Evolutionary conservation across 345 rosid genomes (phyloP), one percentile per base, ranked within the genome.

Genomic region (Capsella bursapastoris): DNA sequence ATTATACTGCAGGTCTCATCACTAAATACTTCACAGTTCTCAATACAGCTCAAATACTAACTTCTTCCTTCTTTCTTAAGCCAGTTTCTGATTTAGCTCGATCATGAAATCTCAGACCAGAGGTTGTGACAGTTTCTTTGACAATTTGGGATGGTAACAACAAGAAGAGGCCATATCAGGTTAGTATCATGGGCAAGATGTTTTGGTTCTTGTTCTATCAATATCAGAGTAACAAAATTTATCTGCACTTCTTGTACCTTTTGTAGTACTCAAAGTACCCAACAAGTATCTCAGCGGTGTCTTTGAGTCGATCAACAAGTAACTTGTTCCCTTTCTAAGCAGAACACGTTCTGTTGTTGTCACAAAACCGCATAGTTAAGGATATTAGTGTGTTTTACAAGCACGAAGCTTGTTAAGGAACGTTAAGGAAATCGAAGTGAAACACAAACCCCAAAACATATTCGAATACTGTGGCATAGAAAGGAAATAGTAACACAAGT

Each of bases 81-180:
- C 60, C 84, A 69, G 15, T 57, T 73, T 35, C 76, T 86, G 11
- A 89, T 65, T 34, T 88, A 83, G 29, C 48, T 28, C 6, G 83
- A 75, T 50, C 25, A 22, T 22, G 25, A 22, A 22, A 22, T 22
- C 25, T 22, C 25, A 22, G 25, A 22, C 98, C 7, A 98, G 99
- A 73, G 98, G 98, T 10, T 92, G 97, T 78, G 98, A 95, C 75
- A 96, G 99, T 78, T 95, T 88, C 66, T 93, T 92, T 34, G 89
- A 95, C 37, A 92, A 22, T 92, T 0, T 95, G 98, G 97, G 99
- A 95, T 68, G 97, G 99, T 25, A 90, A 90, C 88, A 95, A 95
- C 85, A 92, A 95, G 80, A 92, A 92, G 87, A 87, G 99, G 83
- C 88, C 92, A 53, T 92, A 95, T 78, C 99, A 95, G 90, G 99